These are phyloP conservation scores for Aspergillus wentii DNA, from an alignment of 495 filamentous ascomycete species.

Conservation along the genomic window DNA sequence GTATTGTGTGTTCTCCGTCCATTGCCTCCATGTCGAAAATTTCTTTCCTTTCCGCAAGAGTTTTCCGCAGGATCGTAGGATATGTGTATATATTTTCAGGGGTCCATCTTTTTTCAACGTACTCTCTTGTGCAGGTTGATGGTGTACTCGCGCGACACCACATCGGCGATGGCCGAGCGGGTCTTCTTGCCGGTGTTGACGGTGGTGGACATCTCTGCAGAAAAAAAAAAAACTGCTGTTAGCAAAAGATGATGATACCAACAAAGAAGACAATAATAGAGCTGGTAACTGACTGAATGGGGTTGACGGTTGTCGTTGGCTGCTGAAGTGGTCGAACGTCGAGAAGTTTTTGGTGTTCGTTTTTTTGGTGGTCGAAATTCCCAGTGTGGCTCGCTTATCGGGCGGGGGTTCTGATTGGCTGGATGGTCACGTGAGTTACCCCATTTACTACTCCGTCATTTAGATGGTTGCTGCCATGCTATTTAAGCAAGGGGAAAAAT, in stretches of 20 bases:
- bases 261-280: conserved; percentile 1
- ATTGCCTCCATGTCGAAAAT: conserved; percentile 18
- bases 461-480: too few species aligned
- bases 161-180: conserved; percentile 94
- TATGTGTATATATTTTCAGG: too few species aligned
- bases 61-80: conserved; percentile 13
- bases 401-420: conserved; percentile 20
- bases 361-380: conserved; percentile 33
- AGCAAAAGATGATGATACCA: conserved; percentile 4
- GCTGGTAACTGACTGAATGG: conserved; percentile 33
- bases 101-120: conserved; percentile 54
- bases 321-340: conserved; percentile 37
- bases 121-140: conserved; percentile 99
- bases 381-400: conserved; percentile 46
- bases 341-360: conserved; percentile 23
- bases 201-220: conserved; percentile 65
- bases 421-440: conserved; percentile 8
- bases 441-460: too few species aligned
- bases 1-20: conserved; percentile 25
- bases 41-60: conserved; percentile 16
- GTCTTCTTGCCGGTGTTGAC: conserved; percentile 60
- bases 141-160: conserved; percentile 99
- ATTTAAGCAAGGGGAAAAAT: too few species aligned
- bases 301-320: conserved; percentile 36
- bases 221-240: conserved; percentile 17